Conservation (phyloP, 352 stramenopile species). For the Globisporangium ultimum region DNA sequence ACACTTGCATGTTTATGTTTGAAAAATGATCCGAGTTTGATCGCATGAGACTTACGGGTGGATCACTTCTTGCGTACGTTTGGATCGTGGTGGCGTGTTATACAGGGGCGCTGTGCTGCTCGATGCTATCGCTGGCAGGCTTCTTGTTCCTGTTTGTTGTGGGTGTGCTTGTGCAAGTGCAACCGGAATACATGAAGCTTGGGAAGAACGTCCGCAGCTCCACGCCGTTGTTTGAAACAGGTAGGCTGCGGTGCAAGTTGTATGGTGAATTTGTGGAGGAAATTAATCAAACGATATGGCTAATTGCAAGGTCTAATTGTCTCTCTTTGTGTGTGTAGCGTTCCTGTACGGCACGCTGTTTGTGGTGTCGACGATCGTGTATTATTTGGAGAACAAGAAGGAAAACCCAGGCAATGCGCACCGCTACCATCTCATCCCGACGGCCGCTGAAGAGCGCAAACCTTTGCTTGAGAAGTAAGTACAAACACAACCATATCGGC, state of each 20-base stretch:
- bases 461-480: slow-evolving; percentile 54
- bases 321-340: neutral
- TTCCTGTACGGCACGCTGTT: slow-evolving; percentile 22
- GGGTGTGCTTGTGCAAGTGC: slow-evolving; percentile 63
- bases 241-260: slow-evolving; percentile 10
- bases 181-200: slow-evolving; percentile 85
- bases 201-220: slow-evolving; percentile 63
- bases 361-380: slow-evolving; percentile 60
- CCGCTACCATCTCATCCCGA: slow-evolving; percentile 42
- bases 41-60: too few species aligned
- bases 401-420: slow-evolving; percentile 17
- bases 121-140: slow-evolving; percentile 66
- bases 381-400: slow-evolving; percentile 71
- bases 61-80: neutral
- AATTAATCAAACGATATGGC: too few species aligned
- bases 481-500: too few species aligned
- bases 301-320: too few species aligned
- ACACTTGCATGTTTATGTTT: too few species aligned
- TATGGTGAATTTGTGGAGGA: neutral
- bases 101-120: slow-evolving; percentile 69
- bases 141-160: slow-evolving; percentile 73
- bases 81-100: neutral
- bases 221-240: slow-evolving; percentile 64
- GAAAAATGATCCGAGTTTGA: too few species aligned
- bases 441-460: slow-evolving; percentile 54